Evolutionary conservation across 495 filamentous ascomycete species (phyloP), one percentile per base, ranked within the genome.

Genomic region (Durotheca rogersii): DNA sequence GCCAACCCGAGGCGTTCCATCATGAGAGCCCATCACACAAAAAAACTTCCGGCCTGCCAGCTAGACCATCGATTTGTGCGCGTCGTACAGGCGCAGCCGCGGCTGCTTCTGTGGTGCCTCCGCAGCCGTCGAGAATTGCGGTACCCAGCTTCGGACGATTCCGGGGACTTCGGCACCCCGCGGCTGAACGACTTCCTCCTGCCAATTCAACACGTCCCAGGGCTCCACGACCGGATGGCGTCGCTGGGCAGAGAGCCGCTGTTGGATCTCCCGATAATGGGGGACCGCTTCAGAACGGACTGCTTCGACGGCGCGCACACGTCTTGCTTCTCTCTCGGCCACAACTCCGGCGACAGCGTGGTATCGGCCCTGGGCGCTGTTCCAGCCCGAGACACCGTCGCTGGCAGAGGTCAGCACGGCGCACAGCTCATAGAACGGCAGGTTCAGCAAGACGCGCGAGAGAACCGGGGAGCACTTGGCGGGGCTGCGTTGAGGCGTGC

Each of bases 391-490:
- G 6, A 66, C 62, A 20, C 70, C 76, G 11, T 80, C 61, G 30
- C 64, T 66, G 3, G 64, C 64, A 10, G 79, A 74, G 55, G 80
- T 77, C 35, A 87, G 64, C 4, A 85, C 53, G 25, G 65, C 68
- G 56, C 84, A 78, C 27, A 87, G 71, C 17, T 80, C 58, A 9
- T 72, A 62, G 53, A 84, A 85, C 0, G 84, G 85, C 1, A 87
- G 64, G 38, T 85, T 84, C 27, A 87, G 65, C 6, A 88, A 56
- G 37, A 86, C 71, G 33, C 75, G 81, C 0, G 85, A 87, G 3
- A 88, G 64, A 2, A 74, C 58, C 1, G 56, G 48, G 4, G 62
- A 62, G n/a, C 43, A 60, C 35, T 59, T 32, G 17, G 60, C 56
- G 12, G 68, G 49, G 60, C 60, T 21, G 57, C 62, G 56, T 58